Base-by-base conservation (phyloP, 2,329 filamentous ascomycete species). In the Fusarium incarnatum region DNA sequence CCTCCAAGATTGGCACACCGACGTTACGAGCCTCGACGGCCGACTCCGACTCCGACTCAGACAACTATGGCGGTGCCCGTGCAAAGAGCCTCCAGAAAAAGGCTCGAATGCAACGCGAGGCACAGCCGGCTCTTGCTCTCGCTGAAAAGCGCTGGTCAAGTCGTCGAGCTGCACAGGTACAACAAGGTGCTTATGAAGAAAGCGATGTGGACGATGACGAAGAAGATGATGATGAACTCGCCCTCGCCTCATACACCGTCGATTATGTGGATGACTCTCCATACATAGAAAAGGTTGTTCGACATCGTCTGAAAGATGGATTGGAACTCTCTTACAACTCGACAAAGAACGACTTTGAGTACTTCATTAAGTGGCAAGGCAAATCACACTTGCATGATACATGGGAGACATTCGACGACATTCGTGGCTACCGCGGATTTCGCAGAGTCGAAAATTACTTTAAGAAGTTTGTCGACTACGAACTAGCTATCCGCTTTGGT, bases 361-460 rank as follows among this genome's bases (percentile, higher is more conserved):
- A 86, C 74, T 88, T 91, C 80, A 94, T 99, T 81, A 99, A 99
- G 83, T 99, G 97, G 96, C 93, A 98, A 80, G 93, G 91, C 72
- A 93, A 94, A 80, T 97, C 96, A 13, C 94, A 99, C 78, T 91
- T 97, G 73, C 96, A 99, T 82, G 93, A 97, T 60, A 97, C 94
- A 0, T 99, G 96, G 95, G 94, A 98, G 80, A 91, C 90, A 0
- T 91, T 91, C 63, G 90, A 93, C 58, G 87, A 85, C 22, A 87
- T 98, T 28, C 86, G 89, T 25, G 88, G 90, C n/a, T 92, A 91
- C 77, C 93, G 93, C 67, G 95, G 96, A 65, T 91, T 91, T 71
- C 92, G 94, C 50, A 94, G 94, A 62, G 86, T 99, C 10, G 96
- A 98, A 77, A 99, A 99, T 79, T 99, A 98, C 83, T 94, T 93